Evolutionary conservation across 2,329 filamentous ascomycete genomes (phyloP).

Genomic region (Helicocarpus griseus): DNA sequence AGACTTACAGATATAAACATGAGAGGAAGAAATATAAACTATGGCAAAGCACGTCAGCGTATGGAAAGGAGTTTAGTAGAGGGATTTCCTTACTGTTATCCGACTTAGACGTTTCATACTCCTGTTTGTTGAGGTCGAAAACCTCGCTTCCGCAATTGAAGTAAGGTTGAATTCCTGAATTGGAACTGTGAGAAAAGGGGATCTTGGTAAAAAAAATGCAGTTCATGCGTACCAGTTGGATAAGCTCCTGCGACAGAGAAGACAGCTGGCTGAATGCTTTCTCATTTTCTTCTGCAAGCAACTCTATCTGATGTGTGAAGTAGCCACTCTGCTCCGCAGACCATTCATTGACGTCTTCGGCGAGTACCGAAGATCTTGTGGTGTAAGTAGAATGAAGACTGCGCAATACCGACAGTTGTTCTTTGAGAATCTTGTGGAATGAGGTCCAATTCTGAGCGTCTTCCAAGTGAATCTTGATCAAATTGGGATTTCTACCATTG

Average conservation of each 20-base stretch:
- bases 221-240: background rate
- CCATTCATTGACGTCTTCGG: no score
- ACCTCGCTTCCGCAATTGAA: background rate
- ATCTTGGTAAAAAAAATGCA: no score
- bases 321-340: no score
- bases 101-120: background rate
- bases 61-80: background rate
- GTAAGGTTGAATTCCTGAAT: background rate
- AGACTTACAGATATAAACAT: background rate
- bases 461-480: background rate
- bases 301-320: no score
- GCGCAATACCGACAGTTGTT: background rate
- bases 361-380: background rate
- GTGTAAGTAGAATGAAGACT: background rate
- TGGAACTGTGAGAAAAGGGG: background rate
- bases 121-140: background rate
- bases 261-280: background rate
- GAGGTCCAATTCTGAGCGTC: background rate
- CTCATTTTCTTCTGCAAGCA: background rate
- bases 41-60: background rate
- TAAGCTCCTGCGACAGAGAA: background rate
- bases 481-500: background rate
- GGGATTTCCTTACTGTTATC: background rate
- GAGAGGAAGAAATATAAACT: background rate
- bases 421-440: background rate